Conservation (phyloP, 1,284 basidiomycete genomes). For the Cystobasidium sp. region DNA sequence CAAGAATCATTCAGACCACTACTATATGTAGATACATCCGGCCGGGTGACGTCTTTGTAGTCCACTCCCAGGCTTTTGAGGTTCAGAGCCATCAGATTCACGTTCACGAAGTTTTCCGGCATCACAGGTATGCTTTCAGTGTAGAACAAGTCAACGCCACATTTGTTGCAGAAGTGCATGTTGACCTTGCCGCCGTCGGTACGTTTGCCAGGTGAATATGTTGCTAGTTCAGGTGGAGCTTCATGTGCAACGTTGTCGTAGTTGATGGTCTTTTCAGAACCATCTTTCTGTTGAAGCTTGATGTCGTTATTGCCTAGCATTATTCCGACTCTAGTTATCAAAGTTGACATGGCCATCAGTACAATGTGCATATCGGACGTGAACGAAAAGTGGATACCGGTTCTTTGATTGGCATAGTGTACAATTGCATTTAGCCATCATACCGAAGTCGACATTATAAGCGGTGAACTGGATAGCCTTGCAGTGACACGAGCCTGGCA, state of each 20-base stretch:
- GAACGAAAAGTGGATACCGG: neutral
- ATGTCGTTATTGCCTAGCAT: conserved; percentile 21
- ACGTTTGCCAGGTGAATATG: conserved; percentile 1
- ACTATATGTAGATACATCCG: neutral
- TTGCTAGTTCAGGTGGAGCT: conserved; percentile 11
- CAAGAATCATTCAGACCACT: conserved; percentile 12
- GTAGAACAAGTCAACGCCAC: conserved; percentile 12
- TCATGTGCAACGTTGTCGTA: conserved; percentile 1
- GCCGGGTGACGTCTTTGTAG: conserved; percentile 14
- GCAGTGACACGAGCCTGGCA: conserved; percentile 15
- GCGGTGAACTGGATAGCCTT: conserved; percentile 17
- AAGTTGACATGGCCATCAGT: neutral
- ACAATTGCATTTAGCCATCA: conserved; percentile 14
- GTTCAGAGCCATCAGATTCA: conserved; percentile 15
- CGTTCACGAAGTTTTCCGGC: conserved; percentile 9
- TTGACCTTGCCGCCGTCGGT: conserved; percentile 22
- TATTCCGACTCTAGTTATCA: neutral
- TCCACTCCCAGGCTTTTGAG: neutral
- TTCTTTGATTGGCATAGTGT: conserved; percentile 11
- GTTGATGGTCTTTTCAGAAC: conserved; percentile 5
- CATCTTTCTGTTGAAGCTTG: neutral
- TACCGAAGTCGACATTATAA: conserved; percentile 1
- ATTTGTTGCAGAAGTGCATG: conserved; percentile 19
- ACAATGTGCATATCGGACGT: neutral
- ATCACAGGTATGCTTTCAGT: conserved; percentile 26